Evolutionary conservation across 192 early-diverging fungal species (phyloP).

Genomic region (Backusella luteola): DNA sequence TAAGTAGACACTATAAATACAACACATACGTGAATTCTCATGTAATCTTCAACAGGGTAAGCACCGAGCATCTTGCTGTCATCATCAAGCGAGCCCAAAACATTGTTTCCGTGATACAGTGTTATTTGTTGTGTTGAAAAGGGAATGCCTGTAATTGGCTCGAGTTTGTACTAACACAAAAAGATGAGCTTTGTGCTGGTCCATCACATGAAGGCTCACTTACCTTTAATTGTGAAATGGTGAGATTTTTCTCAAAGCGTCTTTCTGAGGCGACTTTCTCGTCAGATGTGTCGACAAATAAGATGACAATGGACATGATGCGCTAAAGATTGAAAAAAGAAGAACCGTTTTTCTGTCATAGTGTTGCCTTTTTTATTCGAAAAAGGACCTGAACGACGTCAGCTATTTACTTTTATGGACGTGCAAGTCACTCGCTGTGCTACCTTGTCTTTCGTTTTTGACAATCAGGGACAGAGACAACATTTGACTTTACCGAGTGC

Average conservation of each 20-base stretch:
- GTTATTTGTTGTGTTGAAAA: constrained; percentile 60
- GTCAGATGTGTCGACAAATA: constrained; percentile 74
- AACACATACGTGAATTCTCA: constrained; percentile 64
- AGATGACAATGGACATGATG: constrained; percentile 77
- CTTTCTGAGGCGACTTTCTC: constrained; percentile 83
- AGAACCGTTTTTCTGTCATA: not conserved
- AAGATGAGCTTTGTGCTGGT: constrained; percentile 2
- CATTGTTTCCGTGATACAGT: constrained; percentile 55
- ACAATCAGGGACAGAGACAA: too few relatives aligned
- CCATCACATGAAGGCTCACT: not conserved
- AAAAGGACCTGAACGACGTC: not conserved
- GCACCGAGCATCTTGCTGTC: constrained; percentile 75
- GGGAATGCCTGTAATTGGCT: constrained; percentile 90
- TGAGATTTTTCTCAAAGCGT: constrained; percentile 74
- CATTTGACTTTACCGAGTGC: too few relatives aligned
- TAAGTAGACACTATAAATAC: not conserved
- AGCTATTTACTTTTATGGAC: not conserved
- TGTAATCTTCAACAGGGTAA: constrained; percentile 83
- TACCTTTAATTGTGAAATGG: constrained; percentile 74
- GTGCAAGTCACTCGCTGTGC: not conserved
- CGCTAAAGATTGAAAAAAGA: not conserved
- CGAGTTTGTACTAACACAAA: constrained; percentile 66
- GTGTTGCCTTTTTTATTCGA: not conserved
- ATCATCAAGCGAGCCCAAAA: constrained; percentile 55
- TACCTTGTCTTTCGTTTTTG: not conserved